These are phyloP conservation scores for Hypoxylon subgilvum DNA, from an alignment of 495 filamentous ascomycete species.

Conservation along the genomic window DNA sequence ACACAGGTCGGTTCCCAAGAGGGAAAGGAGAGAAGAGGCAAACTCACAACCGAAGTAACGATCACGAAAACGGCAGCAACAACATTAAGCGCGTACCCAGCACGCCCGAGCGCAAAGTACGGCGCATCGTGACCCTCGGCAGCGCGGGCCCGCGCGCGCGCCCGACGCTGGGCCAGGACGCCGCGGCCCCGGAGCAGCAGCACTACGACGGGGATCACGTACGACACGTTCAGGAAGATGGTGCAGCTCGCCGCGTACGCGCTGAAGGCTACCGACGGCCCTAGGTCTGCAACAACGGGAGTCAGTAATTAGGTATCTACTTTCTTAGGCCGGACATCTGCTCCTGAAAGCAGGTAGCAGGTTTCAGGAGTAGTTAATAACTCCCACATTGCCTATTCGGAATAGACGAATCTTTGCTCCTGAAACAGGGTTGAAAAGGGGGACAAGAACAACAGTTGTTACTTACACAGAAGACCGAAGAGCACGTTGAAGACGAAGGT, in stretches of 20 bases:
- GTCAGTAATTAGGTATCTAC: too few species aligned
- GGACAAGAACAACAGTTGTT: too few species aligned
- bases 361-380: too few species aligned
- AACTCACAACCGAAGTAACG: conserved; percentile 43
- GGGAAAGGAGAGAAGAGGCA: neutral
- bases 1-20: neutral
- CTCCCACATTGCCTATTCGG: too few species aligned
- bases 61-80: conserved; percentile 40
- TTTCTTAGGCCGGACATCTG: too few species aligned
- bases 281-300: too few species aligned
- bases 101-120: conserved; percentile 32
- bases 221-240: conserved; percentile 46
- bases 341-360: too few species aligned
- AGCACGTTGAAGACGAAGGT: conserved; percentile 44
- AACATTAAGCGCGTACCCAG: conserved; percentile 35
- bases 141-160: conserved; percentile 21
- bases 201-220: conserved; percentile 40
- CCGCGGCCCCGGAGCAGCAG: conserved; percentile 42
- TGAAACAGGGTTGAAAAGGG: too few species aligned
- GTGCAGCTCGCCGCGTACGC: conserved; percentile 44
- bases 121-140: too few species aligned
- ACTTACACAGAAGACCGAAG: conserved; percentile 45
- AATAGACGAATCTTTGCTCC: too few species aligned
- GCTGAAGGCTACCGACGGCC: conserved; percentile 43
- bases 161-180: conserved; percentile 26